Evolutionary conservation across 345 rosid species (phyloP), one percentile per base, ranked within the genome.

Genomic region (Alliaria petiolata): DNA sequence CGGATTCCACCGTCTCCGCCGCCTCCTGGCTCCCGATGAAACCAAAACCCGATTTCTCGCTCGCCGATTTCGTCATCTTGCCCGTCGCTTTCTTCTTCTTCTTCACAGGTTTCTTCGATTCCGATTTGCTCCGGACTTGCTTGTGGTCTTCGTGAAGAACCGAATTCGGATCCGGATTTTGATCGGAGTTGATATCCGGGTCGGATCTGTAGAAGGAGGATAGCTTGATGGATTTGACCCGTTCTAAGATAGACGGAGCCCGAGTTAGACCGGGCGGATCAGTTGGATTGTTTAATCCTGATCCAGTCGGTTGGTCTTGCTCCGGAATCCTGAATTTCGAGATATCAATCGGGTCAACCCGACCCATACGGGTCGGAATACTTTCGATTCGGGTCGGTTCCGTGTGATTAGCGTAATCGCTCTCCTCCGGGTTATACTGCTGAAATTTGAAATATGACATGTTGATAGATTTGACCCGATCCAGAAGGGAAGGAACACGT

Each of bases 11-110:
- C 7, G 70, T 53, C 62, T 78, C 81, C 46, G 45, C 67, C 16
- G 36, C 47, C 22, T 53, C 73, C 30, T 45, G 50, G 42, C 11
- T 67, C 35, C 50, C 73, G 46, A 4, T 12, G 17, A 17, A 26
- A 34, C 77, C 69, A 3, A 72, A n/a, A 22, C 76, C 70, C 16
- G 73, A 62, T 65, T 76, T 86, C 74, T 83, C 87, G 77, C 97
- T 90, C 3, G 84, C 87, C 1, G 92, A 87, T 76, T 85, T 93
- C 77, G 81, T 89, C 88, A 93, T 80, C 71, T 71, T 83, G 67
- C 61, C 74, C 51, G 71, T 6, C 10, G 51, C 45, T 50, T 28
- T 81, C 49, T 56, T 67, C 26, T 17, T 60, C 39, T 75, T 75
- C 63, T 51, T 52, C 12, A 43, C 42, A 56, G 73, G 73, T 59